Percentiles rank a stretch among this genome's conserved stretches.
These are phyloP conservation scores for Physaria fendleri DNA, from an alignment of 345 rosid species.

Conservation along the genomic window DNA sequence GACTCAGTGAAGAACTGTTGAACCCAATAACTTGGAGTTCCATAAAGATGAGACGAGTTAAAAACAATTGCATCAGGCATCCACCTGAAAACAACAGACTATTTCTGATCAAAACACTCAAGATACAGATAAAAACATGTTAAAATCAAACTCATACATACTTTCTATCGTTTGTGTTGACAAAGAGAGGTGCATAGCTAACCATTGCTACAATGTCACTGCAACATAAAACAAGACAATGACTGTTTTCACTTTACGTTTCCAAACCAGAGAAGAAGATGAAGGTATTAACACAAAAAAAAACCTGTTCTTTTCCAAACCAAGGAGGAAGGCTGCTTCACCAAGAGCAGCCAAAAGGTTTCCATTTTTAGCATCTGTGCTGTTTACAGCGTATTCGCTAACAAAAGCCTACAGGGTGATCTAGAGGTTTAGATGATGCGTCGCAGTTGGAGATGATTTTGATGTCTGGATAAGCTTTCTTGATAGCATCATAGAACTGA, in stretches of 20 bases:
- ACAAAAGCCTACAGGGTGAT: conserved; percentile 95
- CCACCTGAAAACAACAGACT: conserved; percentile 41
- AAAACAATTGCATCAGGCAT: conserved; percentile 87
- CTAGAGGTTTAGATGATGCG: conserved; percentile 57
- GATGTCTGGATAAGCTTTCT: too few relatives aligned
- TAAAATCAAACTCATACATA: conserved; percentile 14
- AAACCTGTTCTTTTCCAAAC: conserved; percentile 89
- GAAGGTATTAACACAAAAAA: not conserved
- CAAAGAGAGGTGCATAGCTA: conserved; percentile 93
- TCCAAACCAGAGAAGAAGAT: not conserved
- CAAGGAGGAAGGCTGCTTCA: conserved; percentile 86
- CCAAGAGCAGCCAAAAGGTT: conserved; percentile 84
- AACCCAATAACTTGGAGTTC: conserved; percentile 98
- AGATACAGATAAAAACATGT: not conserved
- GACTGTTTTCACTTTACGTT: not conserved
- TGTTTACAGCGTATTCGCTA: conserved; percentile 83
- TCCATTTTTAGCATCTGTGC: conserved; percentile 65
- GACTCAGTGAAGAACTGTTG: conserved; percentile 67
- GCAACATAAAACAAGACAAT: conserved; percentile 24
- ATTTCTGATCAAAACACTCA: not conserved
- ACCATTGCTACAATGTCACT: conserved; percentile 86
- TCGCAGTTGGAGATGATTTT: conserved; percentile 88
- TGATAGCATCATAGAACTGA: too few relatives aligned
- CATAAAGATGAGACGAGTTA: conserved; percentile 60
- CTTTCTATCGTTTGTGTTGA: conserved; percentile 63